Base-by-base conservation (phyloP, 306 rosid species). In the Astragalus glycyphyllos region DNA sequence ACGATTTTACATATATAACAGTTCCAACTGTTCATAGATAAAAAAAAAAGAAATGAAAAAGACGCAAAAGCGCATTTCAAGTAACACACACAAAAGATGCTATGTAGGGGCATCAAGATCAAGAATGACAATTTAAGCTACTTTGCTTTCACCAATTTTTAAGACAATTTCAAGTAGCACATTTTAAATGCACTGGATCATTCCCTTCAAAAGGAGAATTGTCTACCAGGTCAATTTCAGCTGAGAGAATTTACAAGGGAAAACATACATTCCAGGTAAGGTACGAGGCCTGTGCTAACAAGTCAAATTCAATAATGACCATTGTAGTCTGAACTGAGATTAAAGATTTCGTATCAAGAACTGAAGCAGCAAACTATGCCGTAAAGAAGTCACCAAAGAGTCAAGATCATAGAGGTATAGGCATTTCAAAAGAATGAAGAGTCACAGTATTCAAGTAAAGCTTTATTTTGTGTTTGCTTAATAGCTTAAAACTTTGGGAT, bases 141-240 rank as follows among this genome's bases (percentile, higher is more conserved):
- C 37, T 69, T 58, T 12, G 31, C 32, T 47, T 51, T 11, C 23
- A 41, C 59, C 32, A 68, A 60, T 38, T 59, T 16, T 11, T 60
- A 77, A 53, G 42, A 20, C 54, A 69, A 60, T 8, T 49, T 48
- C 6, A 23, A 57, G 54, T 51, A 47, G 20, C 50, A 77, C 15
- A 77, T 61, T 65, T 16, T 68, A 3, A 58, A 62, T 44, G 61
- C 17, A 54, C 72, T 42, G 34, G 69, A 69, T 46, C 58, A 53
- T 61, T 32, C 40, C 44, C 40, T 53, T 47, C 44, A 69, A 17
- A 17, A 58, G 41, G n/a, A 40, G 48, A 58, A 58, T 37, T 59
- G 62, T 49, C 55, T 47, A 37, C 20, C 47, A 38, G 15, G 37
- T 16, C n/a, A 58, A 38, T 66, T 57, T 50, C 23, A 59, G 58